Conservation (phyloP, 305 asterid species). For the Withania somnifera region DNA sequence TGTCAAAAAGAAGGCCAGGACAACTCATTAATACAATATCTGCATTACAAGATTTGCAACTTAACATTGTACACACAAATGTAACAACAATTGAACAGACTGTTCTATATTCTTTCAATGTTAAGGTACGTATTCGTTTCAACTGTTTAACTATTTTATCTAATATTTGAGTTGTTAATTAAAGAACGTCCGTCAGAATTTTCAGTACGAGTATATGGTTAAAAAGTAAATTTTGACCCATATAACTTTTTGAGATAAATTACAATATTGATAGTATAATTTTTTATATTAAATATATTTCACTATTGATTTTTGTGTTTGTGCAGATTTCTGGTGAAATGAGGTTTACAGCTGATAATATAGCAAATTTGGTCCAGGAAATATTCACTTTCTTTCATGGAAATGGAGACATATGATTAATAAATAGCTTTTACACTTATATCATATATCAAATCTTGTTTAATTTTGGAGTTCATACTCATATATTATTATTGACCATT, state of each 20-base stretch:
- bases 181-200: too few species aligned
- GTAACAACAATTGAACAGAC: constrained; percentile 88
- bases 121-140: constrained; percentile 45
- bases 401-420: constrained; percentile 25
- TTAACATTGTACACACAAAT: constrained; percentile 71
- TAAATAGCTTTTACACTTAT: background rate
- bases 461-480: background rate
- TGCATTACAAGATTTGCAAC: constrained; percentile 89
- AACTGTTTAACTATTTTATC: background rate
- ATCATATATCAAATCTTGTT: background rate
- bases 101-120: constrained; percentile 86
- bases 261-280: too few species aligned
- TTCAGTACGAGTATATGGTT: too few species aligned
- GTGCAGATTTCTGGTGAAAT: constrained; percentile 61
- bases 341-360: constrained; percentile 67
- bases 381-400: constrained; percentile 77
- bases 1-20: constrained; percentile 67
- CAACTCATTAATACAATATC: constrained; percentile 68
- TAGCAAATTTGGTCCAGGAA: constrained; percentile 84
- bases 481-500: background rate
- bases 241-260: too few species aligned
- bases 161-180: background rate
- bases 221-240: too few species aligned
- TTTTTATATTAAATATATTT: too few species aligned
- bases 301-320: background rate